Conservation (phyloP, 2,329 filamentous ascomycete species). For the Orbilia javanica region DNA sequence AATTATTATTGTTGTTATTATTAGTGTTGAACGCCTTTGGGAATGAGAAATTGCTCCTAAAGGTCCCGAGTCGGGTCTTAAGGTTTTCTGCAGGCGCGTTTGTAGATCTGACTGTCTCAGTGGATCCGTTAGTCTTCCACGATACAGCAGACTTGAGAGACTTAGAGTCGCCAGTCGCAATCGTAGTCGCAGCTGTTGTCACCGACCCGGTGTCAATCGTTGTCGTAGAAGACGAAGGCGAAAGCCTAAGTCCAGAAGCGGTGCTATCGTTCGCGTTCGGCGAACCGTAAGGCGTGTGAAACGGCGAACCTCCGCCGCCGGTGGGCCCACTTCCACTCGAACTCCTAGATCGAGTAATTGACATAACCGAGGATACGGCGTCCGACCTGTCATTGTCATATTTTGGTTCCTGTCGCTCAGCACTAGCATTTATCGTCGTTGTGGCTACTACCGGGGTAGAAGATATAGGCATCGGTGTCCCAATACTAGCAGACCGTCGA, state of each 20-base stretch:
- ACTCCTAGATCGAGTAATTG: conserved; percentile 49
- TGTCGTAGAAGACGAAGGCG: conserved; percentile 39
- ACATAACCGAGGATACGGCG: conserved; percentile 52
- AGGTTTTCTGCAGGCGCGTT: conserved; percentile 36
- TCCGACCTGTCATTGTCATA: conserved; percentile 52
- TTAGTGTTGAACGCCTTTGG: conserved; percentile 49
- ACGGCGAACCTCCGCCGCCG: conserved; percentile 28
- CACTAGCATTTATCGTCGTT: conserved; percentile 46
- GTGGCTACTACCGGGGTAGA: conserved; percentile 36
- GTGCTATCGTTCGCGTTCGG: conserved; percentile 13
- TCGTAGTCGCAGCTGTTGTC: conserved; percentile 25
- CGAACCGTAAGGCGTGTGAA: conserved; percentile 44
- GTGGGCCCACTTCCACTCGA: conserved; percentile 40
- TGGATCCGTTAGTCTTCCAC: conserved; percentile 23
- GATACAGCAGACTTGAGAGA: conserved; percentile 25
- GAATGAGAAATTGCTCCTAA: conserved; percentile 52
- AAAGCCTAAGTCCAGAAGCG: conserved; percentile 17
- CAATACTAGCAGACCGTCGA: conserved; percentile 31
- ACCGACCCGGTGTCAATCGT: conserved; percentile 37
- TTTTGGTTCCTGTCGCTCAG: conserved; percentile 53
- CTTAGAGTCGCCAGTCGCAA: conserved; percentile 22
- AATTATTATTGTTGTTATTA: conserved; percentile 24
- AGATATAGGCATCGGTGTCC: conserved; percentile 34
- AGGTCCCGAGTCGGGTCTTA: conserved; percentile 36
- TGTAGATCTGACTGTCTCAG: conserved; percentile 18